Evolutionary conservation across 129 eudicot species (phyloP).

Genomic region (Artemisia annua): DNA sequence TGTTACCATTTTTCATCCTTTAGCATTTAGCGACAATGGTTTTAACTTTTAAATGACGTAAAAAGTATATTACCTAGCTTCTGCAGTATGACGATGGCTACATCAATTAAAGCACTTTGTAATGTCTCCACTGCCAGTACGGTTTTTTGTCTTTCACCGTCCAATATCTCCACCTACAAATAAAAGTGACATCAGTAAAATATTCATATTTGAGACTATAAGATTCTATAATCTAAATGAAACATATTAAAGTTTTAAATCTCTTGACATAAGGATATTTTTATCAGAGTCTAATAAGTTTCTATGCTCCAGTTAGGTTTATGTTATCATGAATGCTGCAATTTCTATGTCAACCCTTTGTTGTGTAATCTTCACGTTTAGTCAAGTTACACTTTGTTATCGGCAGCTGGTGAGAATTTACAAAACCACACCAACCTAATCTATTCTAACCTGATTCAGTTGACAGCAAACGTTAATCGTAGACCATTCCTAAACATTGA

Average conservation of each 20-base stretch:
- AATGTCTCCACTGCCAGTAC: conserved; percentile 50
- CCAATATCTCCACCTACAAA: conserved; percentile 56
- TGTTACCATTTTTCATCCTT: background rate
- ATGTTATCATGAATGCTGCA: too few relatives aligned
- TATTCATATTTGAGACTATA: background rate
- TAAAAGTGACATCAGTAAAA: conserved; percentile 5
- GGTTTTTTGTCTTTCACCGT: conserved; percentile 39
- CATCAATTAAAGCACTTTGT: conserved; percentile 51
- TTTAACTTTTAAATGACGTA: background rate
- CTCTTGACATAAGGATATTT: background rate
- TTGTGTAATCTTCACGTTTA: too few relatives aligned
- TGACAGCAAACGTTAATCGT: too few relatives aligned
- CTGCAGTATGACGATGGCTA: conserved; percentile 57
- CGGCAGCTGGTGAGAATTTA: too few relatives aligned
- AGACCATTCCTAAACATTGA: too few relatives aligned
- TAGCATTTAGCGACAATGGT: background rate
- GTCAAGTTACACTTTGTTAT: too few relatives aligned
- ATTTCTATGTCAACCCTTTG: too few relatives aligned
- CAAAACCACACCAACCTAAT: too few relatives aligned
- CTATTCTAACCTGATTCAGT: too few relatives aligned
- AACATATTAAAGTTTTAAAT: conserved; percentile 7
- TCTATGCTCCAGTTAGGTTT: too few relatives aligned
- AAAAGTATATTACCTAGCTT: conserved; percentile 27
- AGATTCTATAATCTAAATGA: conserved; percentile 11
- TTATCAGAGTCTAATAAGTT: too few relatives aligned